Conservation (phyloP, 2,329 filamentous ascomycete species). For the Coniosporium tulheliwenetii region DNA sequence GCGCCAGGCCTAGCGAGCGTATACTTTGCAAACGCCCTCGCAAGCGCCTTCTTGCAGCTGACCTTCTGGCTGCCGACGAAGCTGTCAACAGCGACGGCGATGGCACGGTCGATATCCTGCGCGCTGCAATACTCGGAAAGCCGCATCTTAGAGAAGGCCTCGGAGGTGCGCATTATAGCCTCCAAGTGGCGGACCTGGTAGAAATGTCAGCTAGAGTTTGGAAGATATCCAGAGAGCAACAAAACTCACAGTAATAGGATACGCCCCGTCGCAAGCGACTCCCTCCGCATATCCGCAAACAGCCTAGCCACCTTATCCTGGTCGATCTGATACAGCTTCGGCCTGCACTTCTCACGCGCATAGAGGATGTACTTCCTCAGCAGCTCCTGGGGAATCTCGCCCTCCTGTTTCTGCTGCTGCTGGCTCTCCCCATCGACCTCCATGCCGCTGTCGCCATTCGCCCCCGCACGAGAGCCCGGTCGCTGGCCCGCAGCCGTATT, state of each 20-base stretch:
- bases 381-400: slow-evolving; percentile 78
- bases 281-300: slow-evolving; percentile 90
- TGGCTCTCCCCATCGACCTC: slow-evolving; percentile 36
- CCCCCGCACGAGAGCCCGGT: slow-evolving; percentile 33
- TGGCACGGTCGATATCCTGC: slow-evolving; percentile 89
- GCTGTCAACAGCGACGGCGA: slow-evolving; percentile 88
- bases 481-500: slow-evolving; percentile 25
- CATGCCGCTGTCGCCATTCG: slow-evolving; percentile 23
- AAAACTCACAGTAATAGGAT: slow-evolving; percentile 80
- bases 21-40: slow-evolving; percentile 92
- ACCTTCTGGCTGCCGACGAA: slow-evolving; percentile 96
- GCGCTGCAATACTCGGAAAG: slow-evolving; percentile 88
- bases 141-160: slow-evolving; percentile 94
- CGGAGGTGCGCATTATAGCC: slow-evolving; percentile 89
- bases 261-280: slow-evolving; percentile 84
- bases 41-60: slow-evolving; percentile 91
- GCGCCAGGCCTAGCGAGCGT: slow-evolving; percentile 30
- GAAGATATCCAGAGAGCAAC: slow-evolving; percentile 3
- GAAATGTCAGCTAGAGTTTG: neutral
- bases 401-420: slow-evolving; percentile 31
- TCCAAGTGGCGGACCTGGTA: slow-evolving; percentile 83
- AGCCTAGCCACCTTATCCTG: slow-evolving; percentile 90
- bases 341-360: slow-evolving; percentile 72
- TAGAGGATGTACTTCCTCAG: slow-evolving; percentile 95
- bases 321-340: slow-evolving; percentile 94